These are phyloP conservation scores for Apodospora peruviana DNA, from an alignment of 495 filamentous ascomycete species.

Conservation along the genomic window DNA sequence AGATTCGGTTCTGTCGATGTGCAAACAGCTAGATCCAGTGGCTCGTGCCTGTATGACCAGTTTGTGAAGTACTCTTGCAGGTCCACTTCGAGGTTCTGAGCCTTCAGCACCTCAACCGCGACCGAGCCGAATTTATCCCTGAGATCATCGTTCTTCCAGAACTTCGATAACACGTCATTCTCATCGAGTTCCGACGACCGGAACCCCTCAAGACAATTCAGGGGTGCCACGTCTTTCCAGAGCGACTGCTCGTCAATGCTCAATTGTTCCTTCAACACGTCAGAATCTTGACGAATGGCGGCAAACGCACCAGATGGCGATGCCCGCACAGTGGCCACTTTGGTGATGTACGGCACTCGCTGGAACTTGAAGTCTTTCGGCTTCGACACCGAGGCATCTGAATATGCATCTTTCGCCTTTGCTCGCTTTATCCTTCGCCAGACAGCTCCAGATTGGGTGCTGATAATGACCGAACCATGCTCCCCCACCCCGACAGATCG, in stretches of 20 bases:
- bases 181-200: constrained; percentile 25
- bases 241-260: constrained; percentile 56
- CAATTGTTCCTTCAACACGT: constrained; percentile 73
- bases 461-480: constrained; percentile 92
- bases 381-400: constrained; percentile 45
- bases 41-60: constrained; percentile 27
- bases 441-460: constrained; percentile 84
- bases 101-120: constrained; percentile 45
- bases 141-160: constrained; percentile 28
- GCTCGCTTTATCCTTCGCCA: constrained; percentile 79
- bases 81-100: constrained; percentile 52
- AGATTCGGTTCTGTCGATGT: constrained; percentile 58
- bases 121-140: constrained; percentile 28
- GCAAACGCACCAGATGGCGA: constrained; percentile 86
- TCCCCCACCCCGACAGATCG: constrained; percentile 83
- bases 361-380: constrained; percentile 90
- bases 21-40: constrained; percentile 41
- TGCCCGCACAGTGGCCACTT: constrained; percentile 74
- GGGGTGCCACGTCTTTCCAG: constrained; percentile 65
- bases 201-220: constrained; percentile 57
- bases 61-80: constrained; percentile 37
- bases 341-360: constrained; percentile 78
- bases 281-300: constrained; percentile 77
- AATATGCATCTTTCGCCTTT: constrained; percentile 68
- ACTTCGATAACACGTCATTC: constrained; percentile 27